Conservation (phyloP, 177 flowering plant species). For the Vitis hybrid region DNA sequence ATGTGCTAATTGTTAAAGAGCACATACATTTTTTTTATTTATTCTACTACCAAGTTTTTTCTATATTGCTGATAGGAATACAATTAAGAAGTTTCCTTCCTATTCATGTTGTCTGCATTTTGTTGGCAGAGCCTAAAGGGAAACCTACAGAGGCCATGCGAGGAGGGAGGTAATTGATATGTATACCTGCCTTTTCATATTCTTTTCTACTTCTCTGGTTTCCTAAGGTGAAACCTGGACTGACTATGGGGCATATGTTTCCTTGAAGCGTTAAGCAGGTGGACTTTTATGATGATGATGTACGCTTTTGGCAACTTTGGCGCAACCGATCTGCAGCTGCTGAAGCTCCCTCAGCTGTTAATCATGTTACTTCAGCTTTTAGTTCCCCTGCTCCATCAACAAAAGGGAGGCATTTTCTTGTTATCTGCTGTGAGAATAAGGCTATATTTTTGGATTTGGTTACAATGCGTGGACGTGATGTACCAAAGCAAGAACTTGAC, state of each 20-base stretch:
- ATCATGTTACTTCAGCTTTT: conserved; percentile 68
- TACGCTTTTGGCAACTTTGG: conserved; percentile 96
- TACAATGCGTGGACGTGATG: conserved; percentile 99
- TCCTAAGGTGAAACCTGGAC: conserved; percentile 9
- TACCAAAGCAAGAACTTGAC: conserved; percentile 98
- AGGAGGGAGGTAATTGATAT: conserved; percentile 82
- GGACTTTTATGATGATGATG: conserved; percentile 92
- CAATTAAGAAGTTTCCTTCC: neutral
- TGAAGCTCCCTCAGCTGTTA: conserved; percentile 84
- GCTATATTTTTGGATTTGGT: conserved; percentile 97
- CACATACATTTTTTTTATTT: no score
- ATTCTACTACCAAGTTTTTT: neutral
- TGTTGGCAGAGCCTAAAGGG: conserved; percentile 62
- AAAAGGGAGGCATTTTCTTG: conserved; percentile 97
- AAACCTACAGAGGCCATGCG: conserved; percentile 97
- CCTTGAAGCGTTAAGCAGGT: conserved; percentile 93
- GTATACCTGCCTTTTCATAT: neutral
- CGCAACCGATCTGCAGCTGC: conserved; percentile 93
- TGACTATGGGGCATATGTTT: conserved; percentile 10
- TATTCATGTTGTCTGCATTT: conserved; percentile 9
- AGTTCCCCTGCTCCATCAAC: conserved; percentile 82
- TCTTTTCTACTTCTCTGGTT: neutral
- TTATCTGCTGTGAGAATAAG: conserved; percentile 95
- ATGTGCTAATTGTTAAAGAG: no score
- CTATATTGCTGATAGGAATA: neutral